Base-by-base conservation (phyloP, 2,329 filamentous ascomycete species). In the Cladosporium sp. region DNA sequence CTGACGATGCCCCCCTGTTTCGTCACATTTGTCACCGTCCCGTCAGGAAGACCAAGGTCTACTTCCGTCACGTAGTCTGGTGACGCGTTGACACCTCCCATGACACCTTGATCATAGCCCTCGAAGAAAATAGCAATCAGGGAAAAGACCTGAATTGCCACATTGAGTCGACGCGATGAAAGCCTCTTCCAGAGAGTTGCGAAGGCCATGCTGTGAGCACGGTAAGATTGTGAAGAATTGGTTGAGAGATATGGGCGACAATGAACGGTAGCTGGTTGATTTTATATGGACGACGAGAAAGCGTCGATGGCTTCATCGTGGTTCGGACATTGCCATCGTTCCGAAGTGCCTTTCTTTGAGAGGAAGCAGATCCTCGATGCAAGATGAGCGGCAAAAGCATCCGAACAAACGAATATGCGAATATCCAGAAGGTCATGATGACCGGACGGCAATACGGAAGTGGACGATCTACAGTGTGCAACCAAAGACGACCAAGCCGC, bases 71-170 rank as follows among this genome's bases (percentile, higher is more conserved):
- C 66, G 58, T 71, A 75, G 42, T 63, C 59, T 1, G 69, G 69
- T 11, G 70, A 66, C 7, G 61, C 61, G 51, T 75, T 78, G 42
- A 78, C 73, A 35, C 72, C 72, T 42, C 76, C 75, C 69, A 77
- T 73, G n/a, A 78, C 74, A 45, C 76, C 76, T 56, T 78, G 76
- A 52, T 78, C 74, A 62, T 78, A 79, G 16, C 76, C 76, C 67
- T 68, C 62, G 55, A 70, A 72, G 57, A 72, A 66, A 38, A 65
- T 62, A 7, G 57, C 50, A 22, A 66, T 60, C 20, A 63, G 39
- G 12, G 61, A 67, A 52, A 72, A 71, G 43, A 55, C 47, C 38
- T 64, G 62, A 32, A 65, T 64, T 8, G 67, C 65, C 5, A 70
- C 16, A 54, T 73, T 74, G 47, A 75, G 66, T 53, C 74, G 67